Percentiles rank a stretch among this genome's conserved stretches.
These are phyloP conservation scores for Cucurbita maxima DNA, from an alignment of 306 rosid species.

Conservation along the genomic window DNA sequence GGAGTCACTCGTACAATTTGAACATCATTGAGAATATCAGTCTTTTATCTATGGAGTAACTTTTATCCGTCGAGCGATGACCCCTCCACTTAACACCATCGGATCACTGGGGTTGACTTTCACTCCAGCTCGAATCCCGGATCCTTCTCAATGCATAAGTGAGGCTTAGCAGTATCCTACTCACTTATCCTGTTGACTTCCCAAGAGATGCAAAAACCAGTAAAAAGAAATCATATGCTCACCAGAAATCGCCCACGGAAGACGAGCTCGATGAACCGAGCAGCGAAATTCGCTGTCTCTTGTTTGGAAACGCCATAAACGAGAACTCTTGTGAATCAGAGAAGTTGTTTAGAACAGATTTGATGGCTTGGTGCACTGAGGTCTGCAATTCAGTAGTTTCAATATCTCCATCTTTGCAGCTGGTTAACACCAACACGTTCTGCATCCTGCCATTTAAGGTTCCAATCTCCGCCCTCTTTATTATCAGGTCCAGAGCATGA, in stretches of 20 bases:
- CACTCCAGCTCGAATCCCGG: too few relatives aligned
- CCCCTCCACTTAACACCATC: too few relatives aligned
- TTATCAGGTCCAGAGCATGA: slow-evolving; percentile 38
- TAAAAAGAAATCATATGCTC: slow-evolving; percentile 1
- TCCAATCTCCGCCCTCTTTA: slow-evolving; percentile 40
- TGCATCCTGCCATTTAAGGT: slow-evolving; percentile 57
- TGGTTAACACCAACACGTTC: slow-evolving; percentile 43
- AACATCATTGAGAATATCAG: too few relatives aligned
- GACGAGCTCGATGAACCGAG: slow-evolving; percentile 18
- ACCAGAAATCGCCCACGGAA: slow-evolving; percentile 26
- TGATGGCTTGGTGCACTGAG: slow-evolving; percentile 44
- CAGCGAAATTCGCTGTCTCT: slow-evolving; percentile 18
- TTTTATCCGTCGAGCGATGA: too few relatives aligned
- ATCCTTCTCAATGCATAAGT: too few relatives aligned
- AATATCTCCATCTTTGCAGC: slow-evolving; percentile 24
- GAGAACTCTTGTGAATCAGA: slow-evolving; percentile 21
- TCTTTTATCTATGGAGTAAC: too few relatives aligned
- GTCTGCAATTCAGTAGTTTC: slow-evolving; percentile 25
- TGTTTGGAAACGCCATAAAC: background rate
- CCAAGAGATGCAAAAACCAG: background rate
- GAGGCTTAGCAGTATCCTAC: too few relatives aligned
- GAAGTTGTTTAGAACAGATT: slow-evolving; percentile 40
- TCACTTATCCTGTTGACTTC: too few relatives aligned
- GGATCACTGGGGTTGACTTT: too few relatives aligned
- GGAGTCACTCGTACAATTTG: background rate